Evolutionary conservation across 139 green algal genomes (phyloP), one percentile per base, ranked within the genome.

Genomic region (Chlamydomonas sp.): DNA sequence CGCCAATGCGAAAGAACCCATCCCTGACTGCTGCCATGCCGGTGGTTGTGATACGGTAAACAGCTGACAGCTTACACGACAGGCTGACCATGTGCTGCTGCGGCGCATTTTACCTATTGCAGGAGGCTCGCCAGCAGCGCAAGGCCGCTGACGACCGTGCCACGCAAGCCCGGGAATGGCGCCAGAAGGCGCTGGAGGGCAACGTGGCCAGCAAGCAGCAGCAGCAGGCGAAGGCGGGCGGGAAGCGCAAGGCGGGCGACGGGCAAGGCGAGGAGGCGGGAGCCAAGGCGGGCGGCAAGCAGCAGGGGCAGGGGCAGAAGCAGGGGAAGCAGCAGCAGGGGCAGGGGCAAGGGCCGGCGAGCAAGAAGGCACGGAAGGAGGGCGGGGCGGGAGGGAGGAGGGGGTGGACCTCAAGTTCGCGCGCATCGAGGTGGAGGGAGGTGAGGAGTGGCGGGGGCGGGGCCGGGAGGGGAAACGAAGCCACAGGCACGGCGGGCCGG

Each of bases 351-450:
- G 20, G 18, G 58, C 80, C 79, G 62, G 10, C 63, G 18, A n/a
- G 63, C 8, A 92, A 92, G 84, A 89, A 90, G 71, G 79, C 76
- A 2, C 77, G 68, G 63, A 85, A 67, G 67, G 79, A 90, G 79
- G 77, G 60, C 4, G 75, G 17, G 68, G 60, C 14, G 57, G 81
- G 60, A 63, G 77, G 17, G 83, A 62, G 57, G 75, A 79, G 14
- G 74, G 68, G 18, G 61, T 31, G 4, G 85, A 89, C 5, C 89
- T 96, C 12, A 73, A 88, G 64, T 94, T 95, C 79, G 86, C 77
- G 10, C 85, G 90, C n/a, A 87, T 96, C 15, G 84, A 94, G 83
- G 18, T 94, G 6, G 90, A 89, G n/a, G 87, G 89, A 3, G 87
- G 91, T 83, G 75, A 17, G 82, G 31, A 49, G 31, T 49, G 31